phyloP scores from a whole-genome alignment of 306 rosid genomes.

The Hippophae tibetana region DNA sequence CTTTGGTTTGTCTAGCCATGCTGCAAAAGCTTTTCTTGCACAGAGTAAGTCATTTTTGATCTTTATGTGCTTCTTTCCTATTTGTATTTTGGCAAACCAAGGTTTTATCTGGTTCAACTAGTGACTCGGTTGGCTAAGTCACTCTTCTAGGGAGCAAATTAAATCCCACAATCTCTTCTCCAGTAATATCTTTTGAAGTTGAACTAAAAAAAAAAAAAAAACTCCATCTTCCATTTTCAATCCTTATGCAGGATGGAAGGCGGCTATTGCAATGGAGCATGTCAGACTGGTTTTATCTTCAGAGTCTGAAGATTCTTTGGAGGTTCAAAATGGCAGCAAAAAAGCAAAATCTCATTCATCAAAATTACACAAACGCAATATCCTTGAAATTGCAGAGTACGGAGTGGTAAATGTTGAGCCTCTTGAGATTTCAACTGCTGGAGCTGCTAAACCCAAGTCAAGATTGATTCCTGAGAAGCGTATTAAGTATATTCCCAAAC shows the following conservation, averaged over 20 bases:
- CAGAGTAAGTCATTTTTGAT: conserved; percentile 39
- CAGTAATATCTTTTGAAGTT: too few relatives aligned
- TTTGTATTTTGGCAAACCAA: background rate
- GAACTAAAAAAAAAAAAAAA: too few relatives aligned
- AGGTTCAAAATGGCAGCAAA: conserved; percentile 24
- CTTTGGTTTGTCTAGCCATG: conserved; percentile 23
- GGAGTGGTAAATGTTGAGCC: conserved; percentile 17
- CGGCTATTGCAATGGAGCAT: conserved; percentile 48
- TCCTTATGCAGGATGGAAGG: conserved; percentile 65
- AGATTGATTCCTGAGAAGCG: conserved; percentile 43
- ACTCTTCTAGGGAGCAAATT: too few relatives aligned
- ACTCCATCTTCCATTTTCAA: background rate
- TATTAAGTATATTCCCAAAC: conserved; percentile 45
- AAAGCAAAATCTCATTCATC: conserved; percentile 19
- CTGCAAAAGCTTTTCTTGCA: conserved; percentile 54
- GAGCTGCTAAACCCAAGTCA: conserved; percentile 32
- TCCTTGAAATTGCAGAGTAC: conserved; percentile 29
- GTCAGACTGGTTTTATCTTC: conserved; percentile 37
- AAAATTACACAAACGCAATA: conserved; percentile 23
- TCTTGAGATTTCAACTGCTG: conserved; percentile 22
- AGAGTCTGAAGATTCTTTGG: conserved; percentile 18
- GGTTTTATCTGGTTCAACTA: background rate
- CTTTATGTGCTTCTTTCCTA: conserved; percentile 2
- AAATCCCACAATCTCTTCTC: too few relatives aligned
- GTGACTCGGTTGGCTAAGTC: too few relatives aligned